A percentile compares a stretch with the other conserved stretches of the same genome.
Conservation (phyloP, 2,329 filamentous ascomycete genomes). For the Neonectria ditissima region DNA sequence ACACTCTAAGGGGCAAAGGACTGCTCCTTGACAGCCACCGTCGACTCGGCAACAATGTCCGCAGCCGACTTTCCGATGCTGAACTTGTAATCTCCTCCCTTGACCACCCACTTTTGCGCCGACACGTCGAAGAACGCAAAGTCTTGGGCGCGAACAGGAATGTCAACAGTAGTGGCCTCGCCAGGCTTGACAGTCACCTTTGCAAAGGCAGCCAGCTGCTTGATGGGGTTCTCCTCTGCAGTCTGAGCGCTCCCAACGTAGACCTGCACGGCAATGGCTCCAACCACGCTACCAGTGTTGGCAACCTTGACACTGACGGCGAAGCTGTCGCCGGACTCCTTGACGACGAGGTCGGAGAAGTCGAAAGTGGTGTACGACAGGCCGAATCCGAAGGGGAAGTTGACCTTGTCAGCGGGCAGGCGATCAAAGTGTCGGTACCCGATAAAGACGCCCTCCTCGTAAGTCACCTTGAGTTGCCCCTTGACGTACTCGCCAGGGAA, state of each 20-base stretch:
- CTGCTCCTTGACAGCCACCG: constrained; percentile 35
- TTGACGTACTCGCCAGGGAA: constrained; percentile 60
- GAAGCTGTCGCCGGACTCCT: constrained; percentile 49
- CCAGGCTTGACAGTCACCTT: constrained; percentile 60
- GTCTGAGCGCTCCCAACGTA: constrained; percentile 54
- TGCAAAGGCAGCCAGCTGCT: constrained; percentile 76
- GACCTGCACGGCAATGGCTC: constrained; percentile 67
- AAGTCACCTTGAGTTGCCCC: constrained; percentile 68
- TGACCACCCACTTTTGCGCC: constrained; percentile 43
- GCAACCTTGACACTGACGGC: constrained; percentile 63
- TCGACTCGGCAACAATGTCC: constrained; percentile 41
- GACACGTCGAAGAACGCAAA: constrained; percentile 48
- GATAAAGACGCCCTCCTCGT: constrained; percentile 77
- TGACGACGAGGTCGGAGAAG: constrained; percentile 69
- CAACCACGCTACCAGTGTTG: constrained; percentile 67
- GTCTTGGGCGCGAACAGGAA: constrained; percentile 41
- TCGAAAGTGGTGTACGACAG: constrained; percentile 57
- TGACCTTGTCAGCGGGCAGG: constrained; percentile 63
- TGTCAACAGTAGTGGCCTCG: constrained; percentile 40
- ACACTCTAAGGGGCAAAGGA: constrained; percentile 34
- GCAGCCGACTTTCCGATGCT: constrained; percentile 42
- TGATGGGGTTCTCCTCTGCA: constrained; percentile 49
- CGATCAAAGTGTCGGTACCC: constrained; percentile 78
- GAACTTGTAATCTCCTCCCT: constrained; percentile 47
- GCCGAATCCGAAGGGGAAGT: constrained; percentile 75